Evolutionary conservation across 192 early-diverging fungal species (phyloP).

Genomic region (Entophlyctis luteolus): DNA sequence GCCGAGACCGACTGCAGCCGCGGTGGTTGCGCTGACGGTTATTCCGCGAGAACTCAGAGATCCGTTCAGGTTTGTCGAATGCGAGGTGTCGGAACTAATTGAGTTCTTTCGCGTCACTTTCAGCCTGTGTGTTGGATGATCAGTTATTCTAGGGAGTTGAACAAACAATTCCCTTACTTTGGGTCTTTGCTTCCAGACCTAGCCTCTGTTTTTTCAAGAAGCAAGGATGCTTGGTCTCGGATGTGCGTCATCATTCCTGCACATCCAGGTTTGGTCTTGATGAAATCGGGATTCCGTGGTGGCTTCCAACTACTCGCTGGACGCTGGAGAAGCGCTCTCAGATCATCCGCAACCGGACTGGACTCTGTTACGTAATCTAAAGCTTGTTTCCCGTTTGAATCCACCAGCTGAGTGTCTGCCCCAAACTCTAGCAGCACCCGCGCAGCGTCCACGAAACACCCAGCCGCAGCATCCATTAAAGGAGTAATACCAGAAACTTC

Average conservation of each 20-base stretch:
- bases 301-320: slow-evolving; percentile 7
- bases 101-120: slow-evolving; percentile 9
- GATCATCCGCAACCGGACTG: not conserved
- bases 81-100: slow-evolving; percentile 26
- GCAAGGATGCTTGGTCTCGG: slow-evolving; percentile 11
- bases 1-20: slow-evolving; percentile 23
- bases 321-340: slow-evolving; percentile 10
- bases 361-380: slow-evolving; percentile 15
- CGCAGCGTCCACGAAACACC: slow-evolving; percentile 22
- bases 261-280: slow-evolving; percentile 9
- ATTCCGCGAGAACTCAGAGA: not conserved
- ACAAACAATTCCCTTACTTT: not conserved
- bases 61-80: slow-evolving; percentile 21
- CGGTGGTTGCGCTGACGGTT: slow-evolving; percentile 19
- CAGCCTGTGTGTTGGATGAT: not conserved
- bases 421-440: slow-evolving; percentile 44
- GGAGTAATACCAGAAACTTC: slow-evolving; percentile 30
- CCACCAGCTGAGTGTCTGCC: slow-evolving; percentile 28
- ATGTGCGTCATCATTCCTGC: slow-evolving; percentile 22
- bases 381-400: slow-evolving; percentile 24
- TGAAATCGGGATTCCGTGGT: slow-evolving; percentile 13
- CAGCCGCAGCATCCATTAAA: slow-evolving; percentile 41
- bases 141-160: not conserved
- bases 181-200: not conserved
- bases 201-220: slow-evolving; percentile 2